Evolutionary conservation across 805 yeast genomes (phyloP), one percentile per base, ranked within the genome.

Genomic region (Maudiozyma turicensis): DNA sequence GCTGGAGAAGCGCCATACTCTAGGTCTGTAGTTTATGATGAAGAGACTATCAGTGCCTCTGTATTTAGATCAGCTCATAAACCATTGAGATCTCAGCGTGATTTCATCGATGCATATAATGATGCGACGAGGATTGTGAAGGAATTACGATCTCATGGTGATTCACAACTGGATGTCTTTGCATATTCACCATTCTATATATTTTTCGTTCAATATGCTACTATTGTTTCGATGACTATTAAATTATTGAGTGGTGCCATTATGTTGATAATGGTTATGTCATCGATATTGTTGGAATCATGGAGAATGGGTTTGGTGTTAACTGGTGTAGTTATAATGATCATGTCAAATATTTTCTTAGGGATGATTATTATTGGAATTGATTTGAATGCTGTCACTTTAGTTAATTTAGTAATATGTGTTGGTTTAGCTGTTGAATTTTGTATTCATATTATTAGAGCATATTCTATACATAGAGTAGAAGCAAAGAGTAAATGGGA

Each of bases 1-100:
- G 98, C 96, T 3, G 99, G 99, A 2, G 85, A 86, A 59, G 97
- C 97, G 0, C 95, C 97, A 0, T 91, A 91, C 61, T 74, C 85
- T 1, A 66, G 72, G 5, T 72, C 89, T 0, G 69, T 87, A 9
- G 67, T 74, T 1, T 67, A 73, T 30, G 72, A 72, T 49, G 67
- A 67, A 32, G 67, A 69, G 1, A 55, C 65, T 0, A 73, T 88
- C 5, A 54, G 60, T 8, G 71, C 91, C 1, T 78, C 88, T 1
- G 73, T 75, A n/a, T 88, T 91, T 69, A 72, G 98, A 55, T 79
- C 91, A 1, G 75, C 86, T 6, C 98, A 93, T 63, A 63, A 61
- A 1, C 91, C 96, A 1, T 71, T 91, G 52, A 72, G 85, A 52
- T 84, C 96, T 0, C 97, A 91, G 57, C 66, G 71, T 20, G 97